Evolutionary conservation across 2,329 filamentous ascomycete species (phyloP).

Genomic region (Sordariomycetes sp.): DNA sequence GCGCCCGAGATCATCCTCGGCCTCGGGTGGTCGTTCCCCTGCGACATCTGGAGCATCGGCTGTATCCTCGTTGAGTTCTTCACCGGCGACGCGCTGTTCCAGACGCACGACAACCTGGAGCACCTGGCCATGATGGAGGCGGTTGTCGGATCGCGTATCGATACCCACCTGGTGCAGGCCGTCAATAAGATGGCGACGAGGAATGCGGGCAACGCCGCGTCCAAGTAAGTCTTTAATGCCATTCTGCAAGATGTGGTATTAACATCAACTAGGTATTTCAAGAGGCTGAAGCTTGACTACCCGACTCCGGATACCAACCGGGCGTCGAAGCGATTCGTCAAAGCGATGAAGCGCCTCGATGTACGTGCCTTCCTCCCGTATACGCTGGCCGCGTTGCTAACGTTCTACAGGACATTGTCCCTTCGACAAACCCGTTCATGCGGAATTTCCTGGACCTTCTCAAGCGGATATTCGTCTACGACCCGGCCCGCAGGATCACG

Average conservation of each 20-base stretch:
- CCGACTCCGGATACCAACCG: conserved; percentile 49
- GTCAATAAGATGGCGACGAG: conserved; percentile 43
- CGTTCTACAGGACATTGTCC: conserved; percentile 46
- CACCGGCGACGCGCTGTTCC: conserved; percentile 57
- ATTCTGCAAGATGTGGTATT: background rate
- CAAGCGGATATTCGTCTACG: conserved; percentile 55
- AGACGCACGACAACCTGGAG: conserved; percentile 60
- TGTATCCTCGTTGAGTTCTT: conserved; percentile 63
- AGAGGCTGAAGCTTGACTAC: conserved; percentile 51
- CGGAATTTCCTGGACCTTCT: conserved; percentile 51
- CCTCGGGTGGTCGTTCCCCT: conserved; percentile 58
- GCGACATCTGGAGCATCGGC: conserved; percentile 63
- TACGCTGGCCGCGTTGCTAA: background rate
- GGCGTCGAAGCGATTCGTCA: conserved; percentile 52
- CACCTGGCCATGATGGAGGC: conserved; percentile 67
- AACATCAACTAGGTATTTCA: conserved; percentile 46
- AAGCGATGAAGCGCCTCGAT: conserved; percentile 56
- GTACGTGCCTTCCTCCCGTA: conserved; percentile 27
- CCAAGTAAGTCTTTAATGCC: conserved; percentile 37
- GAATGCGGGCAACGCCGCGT: conserved; percentile 44
- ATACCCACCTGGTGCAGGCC: conserved; percentile 41
- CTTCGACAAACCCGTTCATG: conserved; percentile 43
- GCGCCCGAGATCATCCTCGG: conserved; percentile 60
- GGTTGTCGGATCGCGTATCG: conserved; percentile 46
- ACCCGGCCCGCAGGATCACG: conserved; percentile 50